Percentiles rank a stretch among this genome's conserved stretches.
Evolutionary conservation across 495 filamentous ascomycete genomes (phyloP).

Genomic region (Penicillium subrubescens): DNA sequence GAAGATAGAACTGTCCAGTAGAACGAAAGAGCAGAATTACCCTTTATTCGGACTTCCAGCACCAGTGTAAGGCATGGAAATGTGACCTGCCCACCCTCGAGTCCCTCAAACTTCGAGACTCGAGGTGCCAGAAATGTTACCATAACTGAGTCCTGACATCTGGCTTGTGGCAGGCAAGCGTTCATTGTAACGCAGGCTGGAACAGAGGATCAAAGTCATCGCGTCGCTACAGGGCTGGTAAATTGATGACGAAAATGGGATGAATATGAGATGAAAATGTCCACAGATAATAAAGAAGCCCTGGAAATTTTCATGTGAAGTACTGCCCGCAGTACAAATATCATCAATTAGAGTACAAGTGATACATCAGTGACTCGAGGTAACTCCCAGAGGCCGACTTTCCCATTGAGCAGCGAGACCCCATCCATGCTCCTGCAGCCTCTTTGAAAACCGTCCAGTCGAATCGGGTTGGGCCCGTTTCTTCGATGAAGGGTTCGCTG

Average conservation of each 20-base stretch:
- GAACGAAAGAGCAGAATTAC: not conserved
- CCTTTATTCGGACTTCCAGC: not conserved
- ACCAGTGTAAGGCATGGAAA: not conserved
- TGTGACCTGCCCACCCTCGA: not conserved
- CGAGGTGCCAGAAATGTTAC: not conserved
- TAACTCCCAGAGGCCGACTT: conserved; percentile 38
- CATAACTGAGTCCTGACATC: not conserved
- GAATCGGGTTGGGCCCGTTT: not conserved
- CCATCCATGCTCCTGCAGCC: conserved; percentile 38
- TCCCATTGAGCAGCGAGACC: conserved; percentile 36
- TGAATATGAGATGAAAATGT: not conserved
- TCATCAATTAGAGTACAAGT: not conserved
- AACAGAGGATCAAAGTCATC: too few relatives aligned
- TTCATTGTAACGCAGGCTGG: too few relatives aligned
- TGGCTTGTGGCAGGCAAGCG: not conserved
- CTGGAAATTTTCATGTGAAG: not conserved
- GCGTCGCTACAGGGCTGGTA: too few relatives aligned
- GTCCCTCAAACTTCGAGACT: not conserved
- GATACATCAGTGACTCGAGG: conserved; percentile 13
- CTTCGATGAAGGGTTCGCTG: conserved; percentile 1
- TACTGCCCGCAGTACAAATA: conserved; percentile 8
- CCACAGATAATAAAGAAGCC: not conserved
- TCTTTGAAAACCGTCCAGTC: conserved; percentile 14
- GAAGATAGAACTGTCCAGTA: not conserved
- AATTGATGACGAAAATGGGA: too few relatives aligned